Base-by-base conservation (phyloP, 2,329 filamentous ascomycete species). In the Metarhizium robertsii region DNA sequence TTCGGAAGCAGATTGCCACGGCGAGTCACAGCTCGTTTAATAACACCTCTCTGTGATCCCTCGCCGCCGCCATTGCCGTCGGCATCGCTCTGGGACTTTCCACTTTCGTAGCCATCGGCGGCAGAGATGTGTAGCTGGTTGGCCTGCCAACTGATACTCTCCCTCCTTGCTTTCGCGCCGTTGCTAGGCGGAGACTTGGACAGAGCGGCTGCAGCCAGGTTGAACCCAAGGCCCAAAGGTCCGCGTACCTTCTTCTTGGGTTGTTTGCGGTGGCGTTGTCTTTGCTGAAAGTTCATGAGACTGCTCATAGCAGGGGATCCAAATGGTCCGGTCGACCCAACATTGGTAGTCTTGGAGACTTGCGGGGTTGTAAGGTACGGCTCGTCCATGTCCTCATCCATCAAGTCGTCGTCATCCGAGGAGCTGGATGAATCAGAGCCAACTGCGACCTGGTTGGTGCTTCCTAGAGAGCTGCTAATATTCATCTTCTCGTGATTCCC, bases 1-100 rank as follows among this genome's bases (percentile, higher is more conserved):
- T 97, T 99, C 13, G 95, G 94, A 66, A 99, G 71, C 58, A 99
- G 78, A 70, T 95, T 99, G 7, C 92, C 90, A 57, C 92, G 82
- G 53, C 94, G 80, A 6, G 90, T 95, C 6, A 97, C 92, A 1
- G 86, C 83, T 59, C 92, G 81, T 59, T 88, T 82, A 59, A 95
- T 87, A 16, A 96, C 91, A 55, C 85, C 88, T 52, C 88, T 80
- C 55, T 86, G 85, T 6, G 51, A 43, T 13, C 78, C 78, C 61
- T 84, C 78, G 5, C 45, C 25, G 55, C 79, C 70, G 50, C 75
- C 72, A 14, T 72, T 71, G 50, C 76, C 76, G 18, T 75, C 74
- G 7, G 71, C 72, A 53, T 81, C 75, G 61, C 82, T 84, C 60
- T 92, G 88, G 14, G 89, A 87, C 65, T 86, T 89, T 61, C 90